These are phyloP conservation scores for Mesembryanthemum crystallinum DNA, from an alignment of 148 eudicot species.

Conservation along the genomic window DNA sequence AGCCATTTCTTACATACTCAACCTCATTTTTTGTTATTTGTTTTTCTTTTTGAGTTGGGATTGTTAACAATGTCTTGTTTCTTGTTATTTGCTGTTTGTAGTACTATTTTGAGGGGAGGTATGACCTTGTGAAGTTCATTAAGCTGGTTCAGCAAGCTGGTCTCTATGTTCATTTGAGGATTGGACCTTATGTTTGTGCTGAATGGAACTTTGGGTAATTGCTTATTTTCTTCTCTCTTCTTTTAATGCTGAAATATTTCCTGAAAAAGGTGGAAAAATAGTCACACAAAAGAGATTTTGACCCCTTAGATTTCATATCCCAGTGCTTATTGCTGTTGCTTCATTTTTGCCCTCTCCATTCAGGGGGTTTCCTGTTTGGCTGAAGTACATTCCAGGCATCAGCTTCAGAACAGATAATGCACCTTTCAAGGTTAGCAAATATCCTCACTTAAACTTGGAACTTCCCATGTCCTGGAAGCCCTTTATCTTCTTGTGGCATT, in stretches of 20 bases:
- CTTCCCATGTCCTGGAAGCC: too few relatives aligned
- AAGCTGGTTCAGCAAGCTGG: slow-evolving; percentile 78
- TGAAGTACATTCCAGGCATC: slow-evolving; percentile 83
- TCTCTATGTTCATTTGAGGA: slow-evolving; percentile 77
- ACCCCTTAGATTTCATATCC: not conserved
- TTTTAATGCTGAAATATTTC: slow-evolving; percentile 1
- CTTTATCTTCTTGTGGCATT: too few relatives aligned
- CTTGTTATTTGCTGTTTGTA: slow-evolving; percentile 29
- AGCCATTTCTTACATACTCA: slow-evolving; percentile 10
- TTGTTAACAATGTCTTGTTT: slow-evolving; percentile 10
- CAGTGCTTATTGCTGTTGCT: not conserved
- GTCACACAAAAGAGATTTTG: not conserved
- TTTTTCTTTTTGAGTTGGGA: not conserved
- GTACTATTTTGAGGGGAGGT: slow-evolving; percentile 87
- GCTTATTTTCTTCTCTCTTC: slow-evolving; percentile 6
- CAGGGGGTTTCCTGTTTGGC: slow-evolving; percentile 96
- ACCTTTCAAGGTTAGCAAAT: slow-evolving; percentile 74
- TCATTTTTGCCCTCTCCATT: slow-evolving; percentile 8
- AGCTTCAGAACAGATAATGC: slow-evolving; percentile 83
- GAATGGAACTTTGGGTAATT: slow-evolving; percentile 97
- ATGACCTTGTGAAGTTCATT: slow-evolving; percentile 83
- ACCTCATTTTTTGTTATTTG: not conserved
- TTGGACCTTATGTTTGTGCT: slow-evolving; percentile 95
- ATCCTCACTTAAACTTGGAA: not conserved
- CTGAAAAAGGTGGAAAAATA: not conserved